Evolutionary conservation across 352 stramenopile species (phyloP), one percentile per base, ranked within the genome.

Genomic region (Pythium brassicae): DNA sequence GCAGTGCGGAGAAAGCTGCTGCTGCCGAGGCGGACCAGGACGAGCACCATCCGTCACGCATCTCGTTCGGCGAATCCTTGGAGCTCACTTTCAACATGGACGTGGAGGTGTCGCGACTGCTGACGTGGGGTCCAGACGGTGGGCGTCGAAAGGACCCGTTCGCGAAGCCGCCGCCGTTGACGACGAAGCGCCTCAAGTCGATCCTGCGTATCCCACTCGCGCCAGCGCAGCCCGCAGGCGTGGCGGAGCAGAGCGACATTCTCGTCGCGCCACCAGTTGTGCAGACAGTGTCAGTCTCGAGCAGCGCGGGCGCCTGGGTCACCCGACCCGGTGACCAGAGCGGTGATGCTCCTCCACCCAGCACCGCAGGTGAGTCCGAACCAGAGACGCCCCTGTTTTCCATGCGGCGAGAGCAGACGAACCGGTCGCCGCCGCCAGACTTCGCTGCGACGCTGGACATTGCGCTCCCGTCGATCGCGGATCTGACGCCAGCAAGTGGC

Each of bases 361-460:
- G 23, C 10, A 34, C n/a, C n/a, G n/a, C n/a, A n/a, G n/a, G 32
- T 23, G 29, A 22, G 29, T 29, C 48, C 4, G 32, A 44, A 35
- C 43, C 47, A 22, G 47, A 20, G 6, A 14, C 19, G 8, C 27
- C 23, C n/a, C n/a, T n/a, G 20, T 61, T 61, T 25, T 23, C 39
- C 0, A 40, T 6, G 17, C 79, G 22, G 86, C 59, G 17, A 69
- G 65, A 45, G 76, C 87, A 74, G 80, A 85, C 62, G 77, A 95
- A 22, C 90, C 78, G 37, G 72, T 74, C 45, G 64, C 49, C 55
- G 20, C 83, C 86, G 25, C 86, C 86, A 25, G 78, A 82, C 59
- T 87, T 86, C 6, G 93, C 61, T 17, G 92, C 59, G 43, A 84
- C 66, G 56, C 92, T 80, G 48, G 77, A 85, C 39, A 78, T 29